Evolutionary conservation across 2,329 filamentous ascomycete species (phyloP), one percentile per base, ranked within the genome.

Genomic region (Fusarium musae): DNA sequence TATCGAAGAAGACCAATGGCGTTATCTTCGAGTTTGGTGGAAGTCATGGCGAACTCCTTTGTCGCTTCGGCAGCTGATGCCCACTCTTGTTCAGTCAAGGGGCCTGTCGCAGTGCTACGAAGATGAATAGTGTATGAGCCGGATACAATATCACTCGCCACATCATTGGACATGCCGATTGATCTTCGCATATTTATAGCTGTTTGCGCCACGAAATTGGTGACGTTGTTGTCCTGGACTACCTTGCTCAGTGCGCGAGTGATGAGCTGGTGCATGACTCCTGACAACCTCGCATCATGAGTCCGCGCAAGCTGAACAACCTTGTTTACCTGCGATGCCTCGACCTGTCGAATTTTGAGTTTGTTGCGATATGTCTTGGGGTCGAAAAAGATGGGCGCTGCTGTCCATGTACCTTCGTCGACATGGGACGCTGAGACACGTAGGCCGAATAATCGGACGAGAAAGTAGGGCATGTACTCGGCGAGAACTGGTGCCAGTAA

Each of bases 201-300:
- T 9, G 77, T 78, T 40, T 74, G 73, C 6, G 68, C 65, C 12
- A 76, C 67, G 17, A 78, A 78, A 2, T 78, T 74, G 16, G 75
- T 77, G n/a, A 77, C 37, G 7, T 57, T 64, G 6, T 64, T 37
- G 28, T 74, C 69, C 1, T 30, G 56, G 6, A 78, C 28, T 4
- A 39, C 64, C 16, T 69, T 67, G 59, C 77, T 78, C 26, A 78
- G 28, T 11, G 73, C 77, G 2, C 77, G 67, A 5, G 58, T 59
- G 32, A 78, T 70, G 46, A 78, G 32, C 26, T 77, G 64, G 15
- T 76, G 66, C 16, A 76, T 49, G 9, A 66, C 52, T 11, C 67
- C 73, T 10, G 77, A 74, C 6, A 78, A 11, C 32, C 66, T 78
- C n/a, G 75, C 73, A 36, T 69, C 69, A 26, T 75, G 73, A 7